Evolutionary conservation across 257 asterid genomes (phyloP), one percentile per base, ranked within the genome.

Genomic region (Paraleonurus japonicus): DNA sequence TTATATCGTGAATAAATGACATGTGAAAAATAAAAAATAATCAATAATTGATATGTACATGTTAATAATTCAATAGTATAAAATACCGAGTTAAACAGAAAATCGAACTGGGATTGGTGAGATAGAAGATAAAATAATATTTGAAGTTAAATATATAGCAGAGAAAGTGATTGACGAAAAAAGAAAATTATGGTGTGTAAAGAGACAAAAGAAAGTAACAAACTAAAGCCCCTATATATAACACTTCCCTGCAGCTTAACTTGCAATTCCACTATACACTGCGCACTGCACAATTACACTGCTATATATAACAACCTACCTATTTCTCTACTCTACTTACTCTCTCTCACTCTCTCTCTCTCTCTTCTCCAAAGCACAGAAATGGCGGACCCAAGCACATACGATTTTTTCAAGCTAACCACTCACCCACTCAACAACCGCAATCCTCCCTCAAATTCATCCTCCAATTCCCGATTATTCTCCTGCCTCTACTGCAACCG

Each of bases 401-500:
- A 80, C 69, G 87, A 85, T 32, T 85, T 85, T 82, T 74, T 80
- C 74, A 85, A 85, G 48, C 76, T 80, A 0, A 75, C 5, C 79
- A 16, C 75, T n/a, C 74, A 37, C 4, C 70, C 63, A 4, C 22
- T 75, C 3, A 74, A 12, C 69, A 68, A 67, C 37, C 50, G 55
- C 12, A 62, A 30, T 43, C 66, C 58, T 32, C 74, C 79, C 2
- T 16, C 84, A 0, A 51, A 73, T 19, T 45, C 81, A 4, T 37
- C 80, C 37, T 26, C 85, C 50, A 51, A 43, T 8, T 72, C 81
- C 7, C 65, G 91, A 39, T 26, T 85, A 82, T 92, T 88, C 86
- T 84, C 96, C 0, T 92, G 98, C 79, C 92, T 86, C 43, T 92
- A 92, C 82, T 92, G 98, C 72, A 82, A 83, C 67, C 90, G 98